Base-by-base conservation (phyloP, 2,329 filamentous ascomycete genomes). In the Trichophyton rubrum region DNA sequence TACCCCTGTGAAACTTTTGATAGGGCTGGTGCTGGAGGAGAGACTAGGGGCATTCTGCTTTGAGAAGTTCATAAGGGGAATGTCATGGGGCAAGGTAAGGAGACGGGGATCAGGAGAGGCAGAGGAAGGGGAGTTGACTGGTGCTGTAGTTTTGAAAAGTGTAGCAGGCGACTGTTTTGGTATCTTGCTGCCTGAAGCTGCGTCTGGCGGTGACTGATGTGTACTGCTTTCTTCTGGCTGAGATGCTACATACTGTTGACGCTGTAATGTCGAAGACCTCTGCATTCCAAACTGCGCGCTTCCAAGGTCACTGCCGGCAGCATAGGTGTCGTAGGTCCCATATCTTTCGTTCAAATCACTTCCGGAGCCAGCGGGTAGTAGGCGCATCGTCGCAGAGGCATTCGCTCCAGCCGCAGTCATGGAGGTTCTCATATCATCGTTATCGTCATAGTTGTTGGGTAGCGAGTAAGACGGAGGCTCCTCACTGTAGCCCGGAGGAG, bases 381-480 rank as follows among this genome's bases (percentile, higher is more conserved):
- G 66, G 41, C 77, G 73, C 74, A 79, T 75, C 0, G 77, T 76
- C 7, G 73, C 68, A 24, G 71, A 70, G 67, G 73, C 71, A 11
- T 69, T 67, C 45, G 59, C 69, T 47, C 70, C 56, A 40, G 59
- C 55, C 2, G 58, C 58, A 67, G 35, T 65, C 24, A 40, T 64
- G 47, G 51, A 65, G 60, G 49, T 60, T 61, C 56, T 35, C 17
- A 69, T 67, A 30, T 71, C 70, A 41, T 72, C 66, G 57, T 67
- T 61, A 56, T 70, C 67, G 60, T 72, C 61, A 57, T 68, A 68
- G 62, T 73, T 67, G 64, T 55, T 35, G 3, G 49, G 49, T n/a
- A 15, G 5, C 38, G 66, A 64, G 64, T 77, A 77, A 4, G 73
- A 70, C 22, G 76, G 75, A 24, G 75, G 75, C 58, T 73, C 74